Base-by-base conservation (phyloP, 2,329 filamentous ascomycete species). In the Ascochyta viciae-villosae region DNA sequence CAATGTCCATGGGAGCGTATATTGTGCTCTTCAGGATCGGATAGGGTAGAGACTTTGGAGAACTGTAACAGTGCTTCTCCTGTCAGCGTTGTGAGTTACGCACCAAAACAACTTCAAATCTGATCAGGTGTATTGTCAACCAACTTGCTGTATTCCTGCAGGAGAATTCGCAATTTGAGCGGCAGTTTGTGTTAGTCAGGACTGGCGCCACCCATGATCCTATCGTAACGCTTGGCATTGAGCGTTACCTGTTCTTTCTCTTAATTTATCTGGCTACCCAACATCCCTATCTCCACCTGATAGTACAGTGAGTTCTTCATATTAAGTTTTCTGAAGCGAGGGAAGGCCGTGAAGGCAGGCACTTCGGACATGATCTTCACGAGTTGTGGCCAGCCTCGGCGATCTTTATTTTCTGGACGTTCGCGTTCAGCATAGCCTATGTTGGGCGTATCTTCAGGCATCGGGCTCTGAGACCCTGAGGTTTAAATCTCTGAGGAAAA, bases 81-180 rank as follows among this genome's bases (percentile, higher is more conserved):
- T 26, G 24, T 8, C 24, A 6, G 8, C 8, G 24, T 26, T 8
- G 24, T 26, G 24, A 26, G 24, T 6, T 26, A 26, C 8, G 8
- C 24, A 26, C 24, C 8, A 26, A 8, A 26, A 26, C 5, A 26
- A 8, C 24, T 4, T 8, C 24, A 8, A 26, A 6, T 26, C 24
- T 8, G 5, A 26, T 26, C 24, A 26, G 8, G 24, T 8, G 8
- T 26, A 26, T 6, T 8, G 8, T 26, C 6, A 26, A 6, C 8
- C 24, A 26, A 53, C 50, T 3, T 39, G 48, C 50, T 54, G 19
- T 54, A 54, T 6, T 39, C 38, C 6, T 15, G 24, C 33, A 54
- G 23, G 10, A 43, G 10, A 0, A 3, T 7, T 4, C 50, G 4
- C 3, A 43, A 3, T 2, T 39, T 15, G 0, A 48, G 23, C 0